Percentiles rank a stretch among this genome's conserved stretches.
phyloP scores from a whole-genome alignment of 2,329 filamentous ascomycete genomes.

The Rutstroemia sp. region DNA sequence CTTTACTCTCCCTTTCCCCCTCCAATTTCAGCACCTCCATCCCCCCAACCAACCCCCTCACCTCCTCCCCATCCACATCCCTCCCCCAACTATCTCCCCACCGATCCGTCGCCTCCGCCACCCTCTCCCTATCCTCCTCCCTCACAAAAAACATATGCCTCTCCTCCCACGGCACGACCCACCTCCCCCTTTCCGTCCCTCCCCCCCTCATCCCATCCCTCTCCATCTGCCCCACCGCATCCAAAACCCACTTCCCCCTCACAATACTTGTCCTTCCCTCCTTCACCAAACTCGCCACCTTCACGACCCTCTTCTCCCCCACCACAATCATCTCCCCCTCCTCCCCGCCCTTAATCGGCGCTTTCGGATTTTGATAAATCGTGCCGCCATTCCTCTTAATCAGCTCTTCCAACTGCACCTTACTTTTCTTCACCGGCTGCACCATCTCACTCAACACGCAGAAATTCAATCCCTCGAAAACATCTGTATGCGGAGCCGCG shows the following conservation, averaged over 20 bases:
- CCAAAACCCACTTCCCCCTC: slow-evolving; percentile 72
- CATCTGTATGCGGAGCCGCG: slow-evolving; percentile 47
- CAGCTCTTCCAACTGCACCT: slow-evolving; percentile 70
- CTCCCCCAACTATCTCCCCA: slow-evolving; percentile 80
- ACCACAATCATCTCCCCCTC: slow-evolving; percentile 61
- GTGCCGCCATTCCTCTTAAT: slow-evolving; percentile 78
- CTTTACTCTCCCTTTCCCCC: slow-evolving; percentile 31
- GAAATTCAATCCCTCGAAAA: slow-evolving; percentile 74
- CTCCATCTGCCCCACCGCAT: slow-evolving; percentile 50
- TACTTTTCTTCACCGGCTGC: slow-evolving; percentile 64
- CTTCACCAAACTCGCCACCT: slow-evolving; percentile 77
- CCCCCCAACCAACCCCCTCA: slow-evolving; percentile 42
- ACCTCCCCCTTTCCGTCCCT: slow-evolving; percentile 35
- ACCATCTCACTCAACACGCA: slow-evolving; percentile 74
- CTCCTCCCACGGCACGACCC: slow-evolving; percentile 55
- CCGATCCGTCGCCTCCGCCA: slow-evolving; percentile 60
- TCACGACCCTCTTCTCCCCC: slow-evolving; percentile 73
- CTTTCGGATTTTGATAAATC: slow-evolving; percentile 66
- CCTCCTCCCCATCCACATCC: slow-evolving; percentile 57
- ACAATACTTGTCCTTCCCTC: slow-evolving; percentile 64
- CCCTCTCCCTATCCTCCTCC: slow-evolving; percentile 45
- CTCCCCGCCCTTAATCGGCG: slow-evolving; percentile 18
- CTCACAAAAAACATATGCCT: slow-evolving; percentile 67
- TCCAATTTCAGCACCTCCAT: slow-evolving; percentile 31
- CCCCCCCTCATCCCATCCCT: slow-evolving; percentile 32